Conservation (phyloP, 2,329 filamentous ascomycete species). For the Harringtonia lauricola region DNA sequence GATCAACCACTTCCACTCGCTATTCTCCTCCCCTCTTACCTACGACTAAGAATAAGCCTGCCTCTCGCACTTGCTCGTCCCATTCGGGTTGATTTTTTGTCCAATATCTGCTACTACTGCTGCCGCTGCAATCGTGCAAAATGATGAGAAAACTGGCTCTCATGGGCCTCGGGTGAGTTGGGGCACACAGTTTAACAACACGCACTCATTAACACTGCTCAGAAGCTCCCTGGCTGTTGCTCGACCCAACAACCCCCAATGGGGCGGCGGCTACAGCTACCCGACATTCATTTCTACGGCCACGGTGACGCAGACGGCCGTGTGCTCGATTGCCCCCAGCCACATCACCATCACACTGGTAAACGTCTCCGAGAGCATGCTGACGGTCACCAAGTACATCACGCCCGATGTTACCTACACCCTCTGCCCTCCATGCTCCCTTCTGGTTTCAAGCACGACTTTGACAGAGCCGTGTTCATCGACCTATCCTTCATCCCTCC, state of each 20-base stretch:
- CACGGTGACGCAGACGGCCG: constrained; percentile 6
- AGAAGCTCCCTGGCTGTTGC: constrained; percentile 7
- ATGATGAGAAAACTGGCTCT: constrained; percentile 9
- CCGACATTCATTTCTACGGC: constrained; percentile 9
- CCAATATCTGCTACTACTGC: background rate
- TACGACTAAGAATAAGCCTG: no score
- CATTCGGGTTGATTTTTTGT: background rate
- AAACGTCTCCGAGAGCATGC: background rate
- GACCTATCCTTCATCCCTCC: background rate
- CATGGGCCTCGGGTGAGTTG: constrained; percentile 10
- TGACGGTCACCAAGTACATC: constrained; percentile 3
- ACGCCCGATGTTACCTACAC: no score
- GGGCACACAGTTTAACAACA: background rate
- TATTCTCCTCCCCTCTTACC: no score
- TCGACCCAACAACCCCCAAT: constrained; percentile 5
- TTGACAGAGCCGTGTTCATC: background rate
- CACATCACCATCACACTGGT: background rate
- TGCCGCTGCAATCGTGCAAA: background rate
- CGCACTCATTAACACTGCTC: background rate
- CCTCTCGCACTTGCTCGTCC: background rate
- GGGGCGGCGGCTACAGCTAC: constrained; percentile 10
- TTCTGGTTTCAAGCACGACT: background rate
- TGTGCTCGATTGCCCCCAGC: constrained; percentile 2
- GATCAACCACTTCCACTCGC: no score
- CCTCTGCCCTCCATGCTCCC: no score